These are phyloP conservation scores for Linderniella brevidens DNA, from an alignment of 257 asterid genomes.

Conservation along the genomic window DNA sequence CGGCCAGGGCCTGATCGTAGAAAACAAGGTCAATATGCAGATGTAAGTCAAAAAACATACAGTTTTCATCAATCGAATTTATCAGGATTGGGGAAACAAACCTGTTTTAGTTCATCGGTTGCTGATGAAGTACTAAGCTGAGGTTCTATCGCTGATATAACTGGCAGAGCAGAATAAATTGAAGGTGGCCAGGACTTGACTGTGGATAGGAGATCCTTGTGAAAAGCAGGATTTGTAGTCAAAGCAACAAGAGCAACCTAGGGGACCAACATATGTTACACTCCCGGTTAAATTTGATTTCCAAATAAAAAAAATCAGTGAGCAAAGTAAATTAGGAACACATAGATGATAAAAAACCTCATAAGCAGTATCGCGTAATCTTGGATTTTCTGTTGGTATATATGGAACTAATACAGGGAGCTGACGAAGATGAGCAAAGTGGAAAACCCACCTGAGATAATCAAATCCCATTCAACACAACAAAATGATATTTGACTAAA, in stretches of 20 bases:
- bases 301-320: conserved; percentile 4
- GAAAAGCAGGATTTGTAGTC: conserved; percentile 80
- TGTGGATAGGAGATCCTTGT: conserved; percentile 79
- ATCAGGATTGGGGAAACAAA: conserved; percentile 15
- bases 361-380: conserved; percentile 89
- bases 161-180: conserved; percentile 66
- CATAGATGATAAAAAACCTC: conserved; percentile 45
- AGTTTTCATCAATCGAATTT: conserved; percentile 6
- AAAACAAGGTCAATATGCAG: not conserved
- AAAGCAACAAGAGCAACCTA: conserved; percentile 96
- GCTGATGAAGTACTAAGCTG: conserved; percentile 76
- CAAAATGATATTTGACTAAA: too few relatives aligned
- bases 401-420: conserved; percentile 95
- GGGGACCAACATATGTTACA: conserved; percentile 15
- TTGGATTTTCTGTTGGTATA: conserved; percentile 91
- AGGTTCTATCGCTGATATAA: conserved; percentile 90
- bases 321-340: conserved; percentile 1
- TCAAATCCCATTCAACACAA: conserved; percentile 4
- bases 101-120: conserved; percentile 83
- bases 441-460: conserved; percentile 81
- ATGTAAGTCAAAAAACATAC: not conserved
- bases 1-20: conserved; percentile 92
- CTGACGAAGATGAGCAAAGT: conserved; percentile 96
- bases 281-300: conserved; percentile 2
- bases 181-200: conserved; percentile 78